These are phyloP conservation scores for Aspergillus coremiiformis DNA, from an alignment of 495 filamentous ascomycete genomes.

Conservation along the genomic window DNA sequence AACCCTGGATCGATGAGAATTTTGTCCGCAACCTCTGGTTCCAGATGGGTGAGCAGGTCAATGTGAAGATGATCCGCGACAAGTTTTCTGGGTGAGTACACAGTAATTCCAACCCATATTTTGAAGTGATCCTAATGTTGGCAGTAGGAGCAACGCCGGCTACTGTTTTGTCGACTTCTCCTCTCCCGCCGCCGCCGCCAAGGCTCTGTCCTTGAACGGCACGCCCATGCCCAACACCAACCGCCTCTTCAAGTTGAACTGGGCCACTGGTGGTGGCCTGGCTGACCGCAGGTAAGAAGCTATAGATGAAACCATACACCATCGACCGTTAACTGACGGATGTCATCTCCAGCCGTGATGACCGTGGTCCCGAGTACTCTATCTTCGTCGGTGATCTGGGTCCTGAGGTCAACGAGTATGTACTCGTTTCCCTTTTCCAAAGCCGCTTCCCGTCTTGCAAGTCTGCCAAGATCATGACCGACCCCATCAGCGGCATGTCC, in stretches of 20 bases:
- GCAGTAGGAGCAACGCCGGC: conserved; percentile 79
- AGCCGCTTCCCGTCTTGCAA: conserved; percentile 94
- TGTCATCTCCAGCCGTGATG: conserved; percentile 58
- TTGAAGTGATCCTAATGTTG: conserved; percentile 40
- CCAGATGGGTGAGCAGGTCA: conserved; percentile 84
- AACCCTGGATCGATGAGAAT: conserved; percentile 98
- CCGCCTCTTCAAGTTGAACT: conserved; percentile 97
- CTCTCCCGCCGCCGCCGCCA: conserved; percentile 74
- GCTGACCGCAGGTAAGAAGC: conserved; percentile 75
- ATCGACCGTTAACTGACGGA: conserved; percentile 11
- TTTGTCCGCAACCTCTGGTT: conserved; percentile 94
- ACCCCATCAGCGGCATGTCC: conserved; percentile 95
- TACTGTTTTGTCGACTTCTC: conserved; percentile 98
- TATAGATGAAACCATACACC: neutral
- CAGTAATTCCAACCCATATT: neutral
- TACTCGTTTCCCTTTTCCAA: conserved; percentile 94
- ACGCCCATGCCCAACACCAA: conserved; percentile 87
- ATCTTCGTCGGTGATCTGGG: conserved; percentile 98
- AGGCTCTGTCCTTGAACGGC: conserved; percentile 84
- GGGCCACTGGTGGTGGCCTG: conserved; percentile 93
- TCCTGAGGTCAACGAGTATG: conserved; percentile 98
- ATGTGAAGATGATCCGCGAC: conserved; percentile 99
- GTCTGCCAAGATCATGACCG: conserved; percentile 99
- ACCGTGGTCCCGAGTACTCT: conserved; percentile 89
- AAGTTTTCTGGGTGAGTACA: conserved; percentile 91